Base-by-base conservation (phyloP, 2,329 filamentous ascomycete genomes). In the Ophiostoma triangulosporum region DNA sequence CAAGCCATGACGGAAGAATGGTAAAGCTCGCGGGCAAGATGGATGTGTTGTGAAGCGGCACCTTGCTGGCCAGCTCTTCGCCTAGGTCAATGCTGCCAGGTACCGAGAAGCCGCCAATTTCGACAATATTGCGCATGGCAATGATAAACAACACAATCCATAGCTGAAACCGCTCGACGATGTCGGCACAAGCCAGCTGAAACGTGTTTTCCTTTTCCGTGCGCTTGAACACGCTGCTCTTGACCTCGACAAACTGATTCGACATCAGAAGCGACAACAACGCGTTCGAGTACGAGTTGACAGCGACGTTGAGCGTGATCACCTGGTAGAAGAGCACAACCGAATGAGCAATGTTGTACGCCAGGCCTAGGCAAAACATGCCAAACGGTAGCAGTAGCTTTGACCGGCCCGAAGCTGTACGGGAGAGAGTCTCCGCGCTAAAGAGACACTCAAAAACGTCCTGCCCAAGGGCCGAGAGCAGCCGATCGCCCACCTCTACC, bases 231-330 rank as follows among this genome's bases (percentile, higher is more conserved):
- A 98, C 94, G 0, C 90, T 94, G 57, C 88, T 88, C 65, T 98
- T 98, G 73, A 98, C 95, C 70, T 98, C 93, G 43, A 98, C 93
- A 62, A 98, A 98, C 64, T 98, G 94, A 64, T 97, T 98, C 6
- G 90, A 96, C 65, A 98, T 80, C 2, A 98, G 74, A 1, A 98
- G 77, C 0, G 93, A 96, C 32, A 98, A 75, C 4, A 98, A 73
- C 0, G 93, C 91, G 64, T 98, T 98, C 0, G 90, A 96, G 68
- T 98, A 98, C 0, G 91, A 96, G 68, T 98, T 98, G 61, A 98
- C 91, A 0, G 93, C 93, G 3, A 98, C 94, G 59, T 98, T 98
- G 52, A 98, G 77, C 0, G 93, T 95, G 61, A 98, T 95, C 60
- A 97, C 91, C 64, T 98, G 93, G 66, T 95, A 97, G 68, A 98